Evolutionary conservation across 2,329 filamentous ascomycete genomes (phyloP).

Genomic region (Phyllosticta ampelicida): DNA sequence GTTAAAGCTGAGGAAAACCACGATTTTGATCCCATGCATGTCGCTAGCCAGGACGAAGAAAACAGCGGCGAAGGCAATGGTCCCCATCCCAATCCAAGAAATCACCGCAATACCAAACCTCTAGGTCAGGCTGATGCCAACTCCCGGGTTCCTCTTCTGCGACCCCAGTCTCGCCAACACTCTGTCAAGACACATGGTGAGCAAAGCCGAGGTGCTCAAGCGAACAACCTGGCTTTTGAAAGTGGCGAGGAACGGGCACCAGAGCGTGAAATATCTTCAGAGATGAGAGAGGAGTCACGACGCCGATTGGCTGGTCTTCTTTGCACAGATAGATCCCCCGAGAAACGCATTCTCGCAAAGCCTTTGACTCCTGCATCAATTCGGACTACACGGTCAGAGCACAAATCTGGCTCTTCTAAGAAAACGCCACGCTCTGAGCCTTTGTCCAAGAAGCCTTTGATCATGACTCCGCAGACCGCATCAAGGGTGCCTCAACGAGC

Average conservation of each 20-base stretch:
- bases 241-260: constrained; percentile 6
- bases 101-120: background rate
- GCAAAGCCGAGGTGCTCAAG: constrained; percentile 1
- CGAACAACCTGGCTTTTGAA: constrained; percentile 2
- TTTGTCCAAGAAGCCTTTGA: background rate
- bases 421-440: background rate
- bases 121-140: constrained; percentile 1
- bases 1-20: background rate
- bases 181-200: background rate
- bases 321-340: background rate
- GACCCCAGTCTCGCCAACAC: background rate
- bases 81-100: background rate
- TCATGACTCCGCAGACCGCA: background rate
- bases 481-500: background rate
- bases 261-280: background rate
- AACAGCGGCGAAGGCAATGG: background rate
- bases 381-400: background rate
- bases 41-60: background rate
- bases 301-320: constrained; percentile 5
- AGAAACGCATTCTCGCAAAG: background rate
- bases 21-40: constrained; percentile 1
- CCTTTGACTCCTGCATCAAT: background rate
- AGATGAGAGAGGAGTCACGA: constrained; percentile 2
- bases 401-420: background rate
- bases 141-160: background rate